Evolutionary conservation across 306 rosid genomes (phyloP).

Genomic region (Medicago truncatula): DNA sequence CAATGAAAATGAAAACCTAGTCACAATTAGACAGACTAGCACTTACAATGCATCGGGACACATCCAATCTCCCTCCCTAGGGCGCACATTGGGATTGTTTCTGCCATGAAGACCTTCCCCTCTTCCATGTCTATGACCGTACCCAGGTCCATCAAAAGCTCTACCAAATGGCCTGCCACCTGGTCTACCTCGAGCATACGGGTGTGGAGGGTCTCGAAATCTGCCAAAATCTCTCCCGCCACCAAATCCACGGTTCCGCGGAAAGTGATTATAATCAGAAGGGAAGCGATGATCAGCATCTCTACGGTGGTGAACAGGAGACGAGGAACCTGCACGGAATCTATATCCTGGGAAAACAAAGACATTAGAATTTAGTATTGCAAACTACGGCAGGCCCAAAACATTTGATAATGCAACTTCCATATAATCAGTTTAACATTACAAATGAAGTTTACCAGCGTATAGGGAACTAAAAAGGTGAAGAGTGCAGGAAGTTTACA

Average conservation of each 20-base stretch:
- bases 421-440: slow-evolving; percentile 54
- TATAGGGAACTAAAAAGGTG: slow-evolving; percentile 34
- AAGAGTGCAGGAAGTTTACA: too few species aligned
- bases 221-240: slow-evolving; percentile 73
- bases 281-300: slow-evolving; percentile 61
- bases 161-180: slow-evolving; percentile 79
- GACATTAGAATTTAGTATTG: slow-evolving; percentile 49
- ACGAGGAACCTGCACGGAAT: slow-evolving; percentile 86
- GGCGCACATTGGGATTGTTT: slow-evolving; percentile 90
- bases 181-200: slow-evolving; percentile 67
- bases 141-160: slow-evolving; percentile 68
- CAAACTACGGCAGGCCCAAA: slow-evolving; percentile 50
- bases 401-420: slow-evolving; percentile 54
- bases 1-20: slow-evolving; percentile 7
- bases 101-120: slow-evolving; percentile 68
- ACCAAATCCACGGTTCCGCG: slow-evolving; percentile 69
- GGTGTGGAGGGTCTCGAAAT: slow-evolving; percentile 78
- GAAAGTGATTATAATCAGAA: slow-evolving; percentile 64
- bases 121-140: slow-evolving; percentile 67
- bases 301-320: slow-evolving; percentile 83
- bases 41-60: slow-evolving; percentile 84
- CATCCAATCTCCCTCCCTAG: slow-evolving; percentile 93
- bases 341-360: slow-evolving; percentile 91
- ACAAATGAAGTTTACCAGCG: slow-evolving; percentile 58
- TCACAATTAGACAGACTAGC: slow-evolving; percentile 34